These are phyloP conservation scores for Leucosporidium yakuticum DNA, from an alignment of 768 basidiomycete species.

Conservation along the genomic window DNA sequence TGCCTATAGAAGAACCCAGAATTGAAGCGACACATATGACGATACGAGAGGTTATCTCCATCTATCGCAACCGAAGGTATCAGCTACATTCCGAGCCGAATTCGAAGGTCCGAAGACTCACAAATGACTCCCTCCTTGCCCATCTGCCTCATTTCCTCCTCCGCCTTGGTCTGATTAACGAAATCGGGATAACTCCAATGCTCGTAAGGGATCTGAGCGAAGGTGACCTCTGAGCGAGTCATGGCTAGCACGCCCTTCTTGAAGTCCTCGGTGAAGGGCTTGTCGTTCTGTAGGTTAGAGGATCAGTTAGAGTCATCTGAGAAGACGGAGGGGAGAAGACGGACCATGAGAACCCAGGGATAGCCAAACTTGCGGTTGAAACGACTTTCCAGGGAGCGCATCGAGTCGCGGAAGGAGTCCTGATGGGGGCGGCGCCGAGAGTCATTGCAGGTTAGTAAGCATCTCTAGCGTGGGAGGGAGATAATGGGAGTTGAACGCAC, in stretches of 20 bases:
- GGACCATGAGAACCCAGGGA: conserved; percentile 21
- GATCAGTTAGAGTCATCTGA: neutral
- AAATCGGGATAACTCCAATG: conserved; percentile 72
- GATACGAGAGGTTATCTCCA: conserved; percentile 13
- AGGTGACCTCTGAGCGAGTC: conserved; percentile 34
- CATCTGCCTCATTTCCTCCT: conserved; percentile 57
- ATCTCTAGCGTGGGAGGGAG: neutral
- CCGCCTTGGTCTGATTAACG: conserved; percentile 69
- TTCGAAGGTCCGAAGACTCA: conserved; percentile 40
- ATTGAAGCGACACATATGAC: conserved; percentile 44
- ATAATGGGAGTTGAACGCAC: conserved; percentile 11
- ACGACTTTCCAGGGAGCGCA: conserved; percentile 75
- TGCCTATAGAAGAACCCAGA: conserved; percentile 73
- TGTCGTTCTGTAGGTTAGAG: conserved; percentile 76
- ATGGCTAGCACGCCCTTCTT: conserved; percentile 46
- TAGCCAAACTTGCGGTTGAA: conserved; percentile 75
- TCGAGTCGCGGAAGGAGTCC: conserved; percentile 21
- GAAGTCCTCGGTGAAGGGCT: conserved; percentile 66
- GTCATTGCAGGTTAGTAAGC: neutral
- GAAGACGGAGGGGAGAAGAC: neutral
- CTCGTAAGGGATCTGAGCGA: conserved; percentile 55
- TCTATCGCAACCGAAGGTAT: neutral
- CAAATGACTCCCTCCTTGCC: conserved; percentile 54
- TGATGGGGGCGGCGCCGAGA: no score
- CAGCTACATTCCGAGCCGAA: neutral